Evolutionary conservation across 108 stramenopile genomes (phyloP).

Genomic region (Pseudonitzschia multiseries): DNA sequence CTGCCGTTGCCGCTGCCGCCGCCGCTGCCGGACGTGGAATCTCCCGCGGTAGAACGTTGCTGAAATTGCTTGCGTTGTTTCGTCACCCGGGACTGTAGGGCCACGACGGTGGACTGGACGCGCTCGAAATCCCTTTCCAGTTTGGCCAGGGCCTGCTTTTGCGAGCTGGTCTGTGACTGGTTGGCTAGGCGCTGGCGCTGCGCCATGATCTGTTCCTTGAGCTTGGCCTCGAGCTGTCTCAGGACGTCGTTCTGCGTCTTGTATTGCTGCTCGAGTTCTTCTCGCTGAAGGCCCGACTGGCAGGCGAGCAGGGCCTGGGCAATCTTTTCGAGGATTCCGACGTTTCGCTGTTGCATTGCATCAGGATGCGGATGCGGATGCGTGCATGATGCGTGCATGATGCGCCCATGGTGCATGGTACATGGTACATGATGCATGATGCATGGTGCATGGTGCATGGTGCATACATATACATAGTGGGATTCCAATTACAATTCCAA

Average conservation of each 20-base stretch:
- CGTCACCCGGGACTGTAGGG: constrained; percentile 20
- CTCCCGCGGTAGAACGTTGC: no score
- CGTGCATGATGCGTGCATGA: background rate
- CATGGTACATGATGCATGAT: no score
- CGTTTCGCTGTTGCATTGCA: constrained; percentile 53
- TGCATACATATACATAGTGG: no score
- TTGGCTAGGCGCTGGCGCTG: constrained; percentile 27
- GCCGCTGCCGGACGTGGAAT: no score
- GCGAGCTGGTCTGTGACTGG: constrained; percentile 26
- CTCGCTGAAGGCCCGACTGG: constrained; percentile 13
- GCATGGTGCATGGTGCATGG: no score
- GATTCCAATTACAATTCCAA: no score
- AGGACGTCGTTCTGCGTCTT: constrained; percentile 74
- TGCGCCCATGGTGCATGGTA: no score
- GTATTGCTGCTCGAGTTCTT: constrained; percentile 75
- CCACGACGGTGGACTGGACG: constrained; percentile 36
- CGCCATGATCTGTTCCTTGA: constrained; percentile 47
- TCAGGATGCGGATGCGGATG: background rate
- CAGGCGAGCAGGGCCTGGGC: constrained; percentile 43
- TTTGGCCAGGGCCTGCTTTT: constrained; percentile 45
- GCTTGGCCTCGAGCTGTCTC: constrained; percentile 52
- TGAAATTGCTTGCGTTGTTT: constrained; percentile 36
- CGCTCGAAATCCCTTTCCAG: constrained; percentile 73
- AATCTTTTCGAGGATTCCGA: constrained; percentile 79
- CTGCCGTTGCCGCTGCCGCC: constrained; percentile 1